A percentile compares a stretch with the other conserved stretches of the same genome.
Conservation (phyloP, 2,329 filamentous ascomycete genomes). For the Aaosphaeria arxii region DNA sequence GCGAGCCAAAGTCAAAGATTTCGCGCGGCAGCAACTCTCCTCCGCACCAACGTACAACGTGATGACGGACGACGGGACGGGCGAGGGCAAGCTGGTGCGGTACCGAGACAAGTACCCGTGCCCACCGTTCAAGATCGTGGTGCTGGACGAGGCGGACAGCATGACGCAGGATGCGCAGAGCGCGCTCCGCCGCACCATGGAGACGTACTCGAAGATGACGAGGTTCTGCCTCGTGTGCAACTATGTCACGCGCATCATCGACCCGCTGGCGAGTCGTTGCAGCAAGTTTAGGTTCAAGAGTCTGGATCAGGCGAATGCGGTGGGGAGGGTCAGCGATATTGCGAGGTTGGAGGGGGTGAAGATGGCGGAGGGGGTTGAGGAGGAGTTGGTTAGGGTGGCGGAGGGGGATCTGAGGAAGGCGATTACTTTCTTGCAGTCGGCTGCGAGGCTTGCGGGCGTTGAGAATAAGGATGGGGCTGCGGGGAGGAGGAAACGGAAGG, state of each 20-base stretch:
- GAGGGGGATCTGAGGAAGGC: conserved; percentile 95
- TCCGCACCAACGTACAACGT: conserved; percentile 68
- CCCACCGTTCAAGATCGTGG: conserved; percentile 97
- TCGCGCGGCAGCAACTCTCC: conserved; percentile 90
- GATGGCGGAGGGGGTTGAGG: conserved; percentile 74
- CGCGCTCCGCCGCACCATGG: conserved; percentile 92
- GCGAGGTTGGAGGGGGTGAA: conserved; percentile 73
- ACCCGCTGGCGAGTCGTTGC: conserved; percentile 88
- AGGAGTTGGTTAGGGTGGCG: conserved; percentile 79
- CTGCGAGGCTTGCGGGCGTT: conserved; percentile 81
- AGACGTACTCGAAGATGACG: conserved; percentile 95
- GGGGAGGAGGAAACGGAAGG: conserved; percentile 42
- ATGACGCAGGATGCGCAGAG: conserved; percentile 99
- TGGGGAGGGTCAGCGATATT: conserved; percentile 76
- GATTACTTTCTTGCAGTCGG: conserved; percentile 93
- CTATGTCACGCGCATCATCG: conserved; percentile 97
- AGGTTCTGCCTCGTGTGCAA: conserved; percentile 98
- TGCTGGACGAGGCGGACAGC: conserved; percentile 95
- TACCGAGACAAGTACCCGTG: conserved; percentile 75
- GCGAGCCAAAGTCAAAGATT: conserved; percentile 96
- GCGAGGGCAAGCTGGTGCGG: conserved; percentile 26
- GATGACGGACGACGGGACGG: conserved; percentile 46
- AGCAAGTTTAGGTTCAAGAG: conserved; percentile 98
- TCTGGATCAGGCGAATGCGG: conserved; percentile 81
- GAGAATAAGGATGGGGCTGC: conserved; percentile 17